These are phyloP conservation scores for Hypomontagnella submonticulosa DNA, from an alignment of 495 filamentous ascomycete genomes.

Conservation along the genomic window DNA sequence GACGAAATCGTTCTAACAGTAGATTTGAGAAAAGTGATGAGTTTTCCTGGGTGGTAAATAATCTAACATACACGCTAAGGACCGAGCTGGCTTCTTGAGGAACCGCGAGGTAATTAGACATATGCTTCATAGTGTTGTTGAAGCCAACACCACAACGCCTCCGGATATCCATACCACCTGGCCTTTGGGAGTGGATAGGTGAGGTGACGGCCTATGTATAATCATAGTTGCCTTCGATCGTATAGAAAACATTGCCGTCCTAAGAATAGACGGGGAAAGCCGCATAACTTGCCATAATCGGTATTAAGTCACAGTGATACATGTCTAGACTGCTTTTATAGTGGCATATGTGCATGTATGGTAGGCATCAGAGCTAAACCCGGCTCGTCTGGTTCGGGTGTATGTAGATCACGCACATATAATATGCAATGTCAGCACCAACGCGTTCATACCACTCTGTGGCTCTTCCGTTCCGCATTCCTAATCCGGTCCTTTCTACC, in stretches of 20 bases:
- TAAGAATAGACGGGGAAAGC: constrained; percentile 12
- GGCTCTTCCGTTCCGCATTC: constrained; percentile 37
- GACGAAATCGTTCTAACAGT: too few relatives aligned
- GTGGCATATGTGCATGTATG: constrained; percentile 5
- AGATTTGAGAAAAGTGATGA: too few relatives aligned
- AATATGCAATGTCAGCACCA: constrained; percentile 44
- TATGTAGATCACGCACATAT: constrained; percentile 27
- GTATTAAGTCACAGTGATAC: constrained; percentile 21
- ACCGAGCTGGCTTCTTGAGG: too few relatives aligned
- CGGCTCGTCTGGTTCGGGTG: constrained; percentile 3
- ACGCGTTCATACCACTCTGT: constrained; percentile 29
- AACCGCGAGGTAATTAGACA: too few relatives aligned
- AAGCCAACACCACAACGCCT: background rate
- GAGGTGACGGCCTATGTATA: constrained; percentile 1
- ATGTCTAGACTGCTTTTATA: constrained; percentile 23
- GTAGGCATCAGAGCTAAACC: constrained; percentile 22
- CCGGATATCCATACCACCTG: background rate
- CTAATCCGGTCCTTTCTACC: constrained; percentile 27
- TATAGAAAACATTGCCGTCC: constrained; percentile 7
- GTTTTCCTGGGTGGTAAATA: too few relatives aligned
- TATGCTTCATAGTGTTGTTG: background rate
- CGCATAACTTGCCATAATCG: constrained; percentile 12
- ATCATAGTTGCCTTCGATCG: constrained; percentile 4
- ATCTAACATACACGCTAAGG: too few relatives aligned
- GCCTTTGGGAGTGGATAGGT: background rate